These are phyloP conservation scores for Plectranthus barbatus DNA, from an alignment of 257 asterid genomes.

Conservation along the genomic window DNA sequence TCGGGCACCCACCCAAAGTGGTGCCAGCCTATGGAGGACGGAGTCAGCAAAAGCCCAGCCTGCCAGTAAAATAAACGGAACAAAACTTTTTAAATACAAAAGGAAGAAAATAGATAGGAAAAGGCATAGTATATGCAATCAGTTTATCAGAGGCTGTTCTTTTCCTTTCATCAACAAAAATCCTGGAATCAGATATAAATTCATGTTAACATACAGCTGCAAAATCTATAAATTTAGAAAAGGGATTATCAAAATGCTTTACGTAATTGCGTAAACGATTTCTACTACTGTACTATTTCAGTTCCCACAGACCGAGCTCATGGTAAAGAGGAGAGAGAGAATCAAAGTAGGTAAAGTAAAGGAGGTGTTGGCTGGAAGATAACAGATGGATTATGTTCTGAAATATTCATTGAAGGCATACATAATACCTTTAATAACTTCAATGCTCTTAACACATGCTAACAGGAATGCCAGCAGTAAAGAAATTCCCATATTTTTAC, in stretches of 20 bases:
- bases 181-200: background rate
- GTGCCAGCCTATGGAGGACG: slow-evolving; percentile 89
- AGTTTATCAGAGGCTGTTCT: background rate
- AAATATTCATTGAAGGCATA: background rate
- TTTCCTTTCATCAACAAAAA: background rate
- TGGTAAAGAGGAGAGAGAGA: background rate
- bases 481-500: background rate
- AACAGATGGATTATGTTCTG: background rate
- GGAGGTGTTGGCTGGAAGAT: background rate
- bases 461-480: background rate
- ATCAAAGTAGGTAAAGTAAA: too few relatives aligned
- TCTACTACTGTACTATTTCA: background rate
- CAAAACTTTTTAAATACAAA: slow-evolving; percentile 5
- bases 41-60: slow-evolving; percentile 99
- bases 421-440: background rate
- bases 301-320: background rate
- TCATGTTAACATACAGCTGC: background rate
- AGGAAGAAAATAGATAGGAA: background rate
- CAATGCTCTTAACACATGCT: background rate
- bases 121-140: background rate
- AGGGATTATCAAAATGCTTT: background rate
- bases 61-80: slow-evolving; percentile 23
- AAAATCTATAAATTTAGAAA: background rate
- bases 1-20: slow-evolving; percentile 99
- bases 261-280: background rate